These are phyloP conservation scores for Quercus gilva DNA, from an alignment of 306 rosid genomes.

Conservation along the genomic window DNA sequence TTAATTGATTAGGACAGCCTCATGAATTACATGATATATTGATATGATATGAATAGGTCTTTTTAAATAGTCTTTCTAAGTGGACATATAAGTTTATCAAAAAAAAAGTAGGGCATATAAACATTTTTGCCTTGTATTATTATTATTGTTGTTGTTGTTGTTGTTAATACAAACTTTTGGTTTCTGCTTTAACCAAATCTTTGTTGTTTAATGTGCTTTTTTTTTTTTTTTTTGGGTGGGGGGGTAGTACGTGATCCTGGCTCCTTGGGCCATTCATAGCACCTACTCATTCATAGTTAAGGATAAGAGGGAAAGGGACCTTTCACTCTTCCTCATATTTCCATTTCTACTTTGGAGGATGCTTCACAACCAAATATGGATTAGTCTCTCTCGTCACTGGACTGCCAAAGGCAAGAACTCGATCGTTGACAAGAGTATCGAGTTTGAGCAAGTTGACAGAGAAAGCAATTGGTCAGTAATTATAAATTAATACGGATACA, in stretches of 20 bases:
- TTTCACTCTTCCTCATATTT: not conserved
- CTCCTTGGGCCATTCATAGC: not conserved
- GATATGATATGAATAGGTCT: too few relatives aligned
- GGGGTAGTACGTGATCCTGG: not conserved
- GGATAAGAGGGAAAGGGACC: not conserved
- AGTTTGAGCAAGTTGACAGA: slow-evolving; percentile 42
- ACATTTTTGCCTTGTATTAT: too few relatives aligned
- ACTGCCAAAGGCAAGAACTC: not conserved
- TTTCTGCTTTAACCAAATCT: too few relatives aligned
- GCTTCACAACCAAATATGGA: slow-evolving; percentile 34
- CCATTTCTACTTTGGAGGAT: not conserved
- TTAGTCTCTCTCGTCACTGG: slow-evolving; percentile 15
- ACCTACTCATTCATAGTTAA: not conserved
- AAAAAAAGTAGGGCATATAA: too few relatives aligned
- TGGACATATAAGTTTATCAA: too few relatives aligned
- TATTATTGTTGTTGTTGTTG: not conserved
- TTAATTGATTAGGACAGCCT: too few relatives aligned
- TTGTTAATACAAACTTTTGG: not conserved
- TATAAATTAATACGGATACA: too few relatives aligned
- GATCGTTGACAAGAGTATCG: slow-evolving; percentile 28
- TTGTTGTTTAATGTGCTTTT: not conserved
- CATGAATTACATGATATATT: too few relatives aligned
- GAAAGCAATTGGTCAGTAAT: slow-evolving; percentile 29
- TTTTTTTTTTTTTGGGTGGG: not conserved
- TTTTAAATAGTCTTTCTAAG: too few relatives aligned